Percentiles rank a stretch among this genome's conserved stretches.
Evolutionary conservation across 2,329 filamentous ascomycete genomes (phyloP).

Genomic region (Cladosporium oxysporum): DNA sequence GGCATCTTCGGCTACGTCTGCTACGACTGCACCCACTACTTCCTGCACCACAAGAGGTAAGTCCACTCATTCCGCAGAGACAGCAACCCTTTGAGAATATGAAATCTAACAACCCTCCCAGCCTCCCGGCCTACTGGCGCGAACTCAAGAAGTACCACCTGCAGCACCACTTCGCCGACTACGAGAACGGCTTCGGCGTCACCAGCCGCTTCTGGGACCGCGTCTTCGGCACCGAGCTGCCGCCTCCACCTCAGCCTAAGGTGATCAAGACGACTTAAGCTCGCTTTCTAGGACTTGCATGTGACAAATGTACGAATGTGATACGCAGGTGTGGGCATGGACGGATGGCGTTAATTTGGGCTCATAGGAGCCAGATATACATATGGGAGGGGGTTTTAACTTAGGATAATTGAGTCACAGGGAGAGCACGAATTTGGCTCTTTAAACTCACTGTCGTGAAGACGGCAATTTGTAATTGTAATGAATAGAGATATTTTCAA

Average conservation of each 20-base stretch:
- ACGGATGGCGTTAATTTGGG: background rate
- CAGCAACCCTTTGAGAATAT: background rate
- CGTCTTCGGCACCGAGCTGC: constrained; percentile 86
- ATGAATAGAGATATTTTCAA: background rate
- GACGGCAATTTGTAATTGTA: background rate
- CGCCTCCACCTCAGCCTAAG: constrained; percentile 49
- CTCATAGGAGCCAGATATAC: background rate
- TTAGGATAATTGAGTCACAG: background rate
- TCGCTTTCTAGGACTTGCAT: background rate
- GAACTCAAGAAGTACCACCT: constrained; percentile 96
- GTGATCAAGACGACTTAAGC: constrained; percentile 45
- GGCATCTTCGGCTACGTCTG: constrained; percentile 94
- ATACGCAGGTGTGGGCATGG: background rate
- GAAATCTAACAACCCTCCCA: constrained; percentile 34
- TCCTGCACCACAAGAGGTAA: constrained; percentile 89
- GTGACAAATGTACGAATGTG: background rate
- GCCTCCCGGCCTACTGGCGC: constrained; percentile 84
- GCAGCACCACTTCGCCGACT: constrained; percentile 96
- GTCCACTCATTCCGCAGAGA: constrained; percentile 34
- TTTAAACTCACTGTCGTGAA: background rate
- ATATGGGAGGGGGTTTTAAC: background rate
- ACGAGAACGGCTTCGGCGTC: constrained; percentile 95
- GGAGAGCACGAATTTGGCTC: background rate
- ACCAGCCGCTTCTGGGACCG: constrained; percentile 95
- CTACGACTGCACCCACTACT: constrained; percentile 98